phyloP scores from a whole-genome alignment of 225 moss, liverwort and hornwort genomes.

The Marchantia polymorpha region DNA sequence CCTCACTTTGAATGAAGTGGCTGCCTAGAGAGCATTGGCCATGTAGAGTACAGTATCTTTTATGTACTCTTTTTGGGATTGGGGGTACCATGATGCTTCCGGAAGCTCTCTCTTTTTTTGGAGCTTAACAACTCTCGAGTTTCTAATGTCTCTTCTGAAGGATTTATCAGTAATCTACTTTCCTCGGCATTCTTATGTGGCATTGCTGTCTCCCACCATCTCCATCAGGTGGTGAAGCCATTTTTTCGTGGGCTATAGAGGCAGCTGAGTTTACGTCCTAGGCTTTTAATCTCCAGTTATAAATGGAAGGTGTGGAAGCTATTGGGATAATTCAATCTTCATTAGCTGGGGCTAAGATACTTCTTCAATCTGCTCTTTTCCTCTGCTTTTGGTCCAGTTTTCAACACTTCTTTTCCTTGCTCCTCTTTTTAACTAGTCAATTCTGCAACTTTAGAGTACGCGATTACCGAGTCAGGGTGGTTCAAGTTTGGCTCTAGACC shows the following conservation, averaged over 20 bases:
- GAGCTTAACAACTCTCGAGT: slow-evolving; percentile 11
- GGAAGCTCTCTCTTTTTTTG: slow-evolving; percentile 15
- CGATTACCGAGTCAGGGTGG: background rate
- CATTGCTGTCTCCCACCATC: slow-evolving; percentile 35
- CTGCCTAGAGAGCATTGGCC: slow-evolving; percentile 13
- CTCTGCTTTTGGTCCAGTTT: slow-evolving; percentile 2
- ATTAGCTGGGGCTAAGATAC: slow-evolving; percentile 20
- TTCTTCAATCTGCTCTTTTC: slow-evolving; percentile 9
- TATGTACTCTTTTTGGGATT: slow-evolving; percentile 1
- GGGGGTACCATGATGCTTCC: background rate
- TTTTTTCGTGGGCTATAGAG: slow-evolving; percentile 40
- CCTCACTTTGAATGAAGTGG: slow-evolving; percentile 56
- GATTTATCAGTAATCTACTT: slow-evolving; percentile 20
- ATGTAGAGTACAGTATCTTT: background rate
- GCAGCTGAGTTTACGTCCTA: slow-evolving; percentile 41
- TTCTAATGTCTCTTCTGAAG: background rate
- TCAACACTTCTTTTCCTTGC: background rate
- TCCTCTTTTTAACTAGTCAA: background rate
- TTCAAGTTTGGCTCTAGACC: background rate
- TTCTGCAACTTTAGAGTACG: background rate
- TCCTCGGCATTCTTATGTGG: slow-evolving; percentile 33
- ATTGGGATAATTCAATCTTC: slow-evolving; percentile 17
- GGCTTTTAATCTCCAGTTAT: slow-evolving; percentile 15
- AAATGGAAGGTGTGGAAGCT: slow-evolving; percentile 11
- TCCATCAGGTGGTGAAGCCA: slow-evolving; percentile 34